Evolutionary conservation across 805 yeast genomes (phyloP).

Genomic region (Candida boleticola): DNA sequence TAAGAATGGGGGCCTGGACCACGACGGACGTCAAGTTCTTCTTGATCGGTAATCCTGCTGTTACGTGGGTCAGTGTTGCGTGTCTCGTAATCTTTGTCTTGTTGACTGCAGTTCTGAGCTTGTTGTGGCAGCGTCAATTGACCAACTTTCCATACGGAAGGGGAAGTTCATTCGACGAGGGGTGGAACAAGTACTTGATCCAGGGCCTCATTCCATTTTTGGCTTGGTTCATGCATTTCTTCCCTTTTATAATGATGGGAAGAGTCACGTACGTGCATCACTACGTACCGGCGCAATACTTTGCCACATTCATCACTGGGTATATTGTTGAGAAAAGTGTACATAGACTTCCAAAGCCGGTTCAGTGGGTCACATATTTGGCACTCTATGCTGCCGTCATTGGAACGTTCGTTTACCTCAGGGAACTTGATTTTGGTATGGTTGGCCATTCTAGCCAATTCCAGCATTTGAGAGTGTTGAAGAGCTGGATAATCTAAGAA

Average conservation of each 20-base stretch:
- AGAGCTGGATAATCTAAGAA: constrained; percentile 18
- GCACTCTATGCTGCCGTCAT: constrained; percentile 49
- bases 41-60: constrained; percentile 73
- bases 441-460: constrained; percentile 28
- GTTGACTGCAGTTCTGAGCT: constrained; percentile 15
- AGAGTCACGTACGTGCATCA: constrained; percentile 45
- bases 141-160: constrained; percentile 10
- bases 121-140: constrained; percentile 34
- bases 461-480: constrained; percentile 29
- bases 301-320: constrained; percentile 72
- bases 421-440: constrained; percentile 84
- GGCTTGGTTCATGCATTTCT: constrained; percentile 41
- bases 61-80: constrained; percentile 56
- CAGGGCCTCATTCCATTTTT: constrained; percentile 35
- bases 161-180: constrained; percentile 18
- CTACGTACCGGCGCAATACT: constrained; percentile 43
- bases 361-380: constrained; percentile 34
- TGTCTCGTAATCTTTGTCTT: constrained; percentile 20
- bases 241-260: constrained; percentile 42
- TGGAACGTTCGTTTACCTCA: constrained; percentile 57
- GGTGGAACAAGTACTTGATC: constrained; percentile 26
- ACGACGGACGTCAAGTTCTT: constrained; percentile 58
- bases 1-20: constrained; percentile 75
- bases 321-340: constrained; percentile 50
- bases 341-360: constrained; percentile 12